Conservation (phyloP, 225 moss, liverwort and hornwort genomes). For the Straminergon stramineum region DNA sequence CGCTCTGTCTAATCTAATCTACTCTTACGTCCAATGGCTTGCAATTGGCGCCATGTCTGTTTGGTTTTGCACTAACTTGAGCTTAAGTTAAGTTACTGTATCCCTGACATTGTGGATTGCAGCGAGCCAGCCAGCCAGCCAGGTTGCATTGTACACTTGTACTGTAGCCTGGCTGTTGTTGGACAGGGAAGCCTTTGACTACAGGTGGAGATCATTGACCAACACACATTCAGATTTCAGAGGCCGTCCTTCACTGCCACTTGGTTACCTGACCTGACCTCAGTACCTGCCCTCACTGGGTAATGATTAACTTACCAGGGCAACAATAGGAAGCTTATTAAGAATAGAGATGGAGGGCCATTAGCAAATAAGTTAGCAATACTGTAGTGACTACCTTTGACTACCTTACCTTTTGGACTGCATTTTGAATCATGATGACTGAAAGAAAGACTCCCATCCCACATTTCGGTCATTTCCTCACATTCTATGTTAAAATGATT, state of each 20-base stretch:
- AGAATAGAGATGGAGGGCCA: background rate
- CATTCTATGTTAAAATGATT: background rate
- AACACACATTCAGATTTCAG: no score
- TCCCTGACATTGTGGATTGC: no score
- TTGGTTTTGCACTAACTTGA: background rate
- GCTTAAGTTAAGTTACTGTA: no score
- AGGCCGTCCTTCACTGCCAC: background rate
- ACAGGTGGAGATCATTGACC: background rate
- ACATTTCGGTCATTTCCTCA: background rate
- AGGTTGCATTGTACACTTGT: background rate
- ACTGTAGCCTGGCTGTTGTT: background rate
- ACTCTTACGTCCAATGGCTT: background rate
- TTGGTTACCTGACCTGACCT: background rate
- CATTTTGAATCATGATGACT: background rate
- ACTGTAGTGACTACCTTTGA: background rate
- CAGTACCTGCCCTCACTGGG: background rate
- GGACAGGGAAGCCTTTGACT: background rate
- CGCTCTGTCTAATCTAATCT: background rate
- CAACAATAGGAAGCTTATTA: no score
- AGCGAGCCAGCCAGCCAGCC: background rate
- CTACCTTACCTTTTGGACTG: background rate
- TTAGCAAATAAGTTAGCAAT: background rate
- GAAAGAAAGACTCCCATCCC: background rate
- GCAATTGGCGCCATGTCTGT: background rate
- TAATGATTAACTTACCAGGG: background rate